phyloP scores from a whole-genome alignment of 805 yeast species.

The Metschnikowia borealis region DNA sequence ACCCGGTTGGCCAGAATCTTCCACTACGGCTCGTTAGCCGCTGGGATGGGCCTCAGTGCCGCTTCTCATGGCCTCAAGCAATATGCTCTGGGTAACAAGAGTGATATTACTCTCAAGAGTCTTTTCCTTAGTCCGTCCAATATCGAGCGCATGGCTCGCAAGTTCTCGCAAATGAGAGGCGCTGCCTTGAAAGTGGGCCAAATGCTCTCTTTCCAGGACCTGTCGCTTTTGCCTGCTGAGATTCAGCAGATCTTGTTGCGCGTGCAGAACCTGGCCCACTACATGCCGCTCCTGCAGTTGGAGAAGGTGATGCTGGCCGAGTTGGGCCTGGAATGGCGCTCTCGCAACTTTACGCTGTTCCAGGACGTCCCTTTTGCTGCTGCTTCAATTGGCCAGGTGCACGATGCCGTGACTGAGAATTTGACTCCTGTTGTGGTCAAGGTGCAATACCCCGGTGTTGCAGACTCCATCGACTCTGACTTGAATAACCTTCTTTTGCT shows the following conservation, averaged over 20 bases:
- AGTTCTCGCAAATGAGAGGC: constrained; percentile 94
- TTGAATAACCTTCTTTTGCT: constrained; percentile 78
- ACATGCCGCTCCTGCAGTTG: constrained; percentile 91
- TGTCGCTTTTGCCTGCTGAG: constrained; percentile 77
- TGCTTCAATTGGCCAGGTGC: constrained; percentile 97
- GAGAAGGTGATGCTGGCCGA: constrained; percentile 69
- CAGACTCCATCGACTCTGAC: constrained; percentile 89
- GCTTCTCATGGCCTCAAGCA: constrained; percentile 73
- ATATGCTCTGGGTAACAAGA: constrained; percentile 49
- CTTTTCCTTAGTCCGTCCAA: constrained; percentile 75
- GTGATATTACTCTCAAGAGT: constrained; percentile 47
- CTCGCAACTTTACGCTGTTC: constrained; percentile 60
- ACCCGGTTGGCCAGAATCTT: constrained; percentile 83
- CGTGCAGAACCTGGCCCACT: constrained; percentile 92
- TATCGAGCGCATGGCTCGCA: constrained; percentile 82
- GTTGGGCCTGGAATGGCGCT: constrained; percentile 78
- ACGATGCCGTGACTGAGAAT: constrained; percentile 66
- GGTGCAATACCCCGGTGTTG: constrained; percentile 97
- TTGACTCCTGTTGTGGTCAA: constrained; percentile 84
- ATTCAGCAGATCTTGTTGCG: constrained; percentile 73
- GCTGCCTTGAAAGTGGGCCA: constrained; percentile 98
- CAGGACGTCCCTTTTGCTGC: constrained; percentile 93
- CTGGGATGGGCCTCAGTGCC: constrained; percentile 83
- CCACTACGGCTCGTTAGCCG: constrained; percentile 91
- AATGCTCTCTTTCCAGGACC: constrained; percentile 91